Percentiles rank a stretch among this genome's conserved stretches.
phyloP scores from a whole-genome alignment of 495 filamentous ascomycete species.

The Mycothermus thermophilus region DNA sequence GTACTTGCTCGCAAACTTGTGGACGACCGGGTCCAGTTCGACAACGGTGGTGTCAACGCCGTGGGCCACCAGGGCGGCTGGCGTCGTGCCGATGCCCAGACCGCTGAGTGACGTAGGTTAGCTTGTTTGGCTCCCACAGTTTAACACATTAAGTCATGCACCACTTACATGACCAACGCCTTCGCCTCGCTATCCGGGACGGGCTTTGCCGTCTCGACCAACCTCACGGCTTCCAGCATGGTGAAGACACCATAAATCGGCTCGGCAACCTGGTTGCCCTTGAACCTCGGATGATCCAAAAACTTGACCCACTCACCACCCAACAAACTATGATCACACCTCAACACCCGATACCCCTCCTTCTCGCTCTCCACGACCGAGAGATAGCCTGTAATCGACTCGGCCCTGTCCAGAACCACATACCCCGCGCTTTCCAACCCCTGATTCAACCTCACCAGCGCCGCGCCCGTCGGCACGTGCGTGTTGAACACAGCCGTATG shows the following conservation, averaged over 20 bases:
- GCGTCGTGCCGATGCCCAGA: conserved; percentile 82
- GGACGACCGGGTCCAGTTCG: conserved; percentile 83
- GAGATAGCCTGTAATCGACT: conserved; percentile 81
- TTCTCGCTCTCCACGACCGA: conserved; percentile 67
- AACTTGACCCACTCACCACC: conserved; percentile 82
- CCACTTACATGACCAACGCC: conserved; percentile 68
- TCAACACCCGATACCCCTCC: conserved; percentile 63
- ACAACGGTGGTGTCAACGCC: conserved; percentile 86
- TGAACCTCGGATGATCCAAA: conserved; percentile 14
- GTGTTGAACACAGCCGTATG: conserved; percentile 59
- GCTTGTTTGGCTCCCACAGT: conserved; percentile 5
- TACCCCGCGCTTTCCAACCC: conserved; percentile 42
- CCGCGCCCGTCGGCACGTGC: conserved; percentile 44
- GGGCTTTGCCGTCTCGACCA: conserved; percentile 47
- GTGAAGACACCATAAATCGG: conserved; percentile 88
- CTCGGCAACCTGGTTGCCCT: conserved; percentile 47
- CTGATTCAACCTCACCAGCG: conserved; percentile 45
- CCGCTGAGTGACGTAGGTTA: conserved; percentile 44
- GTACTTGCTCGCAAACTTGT: conserved; percentile 66
- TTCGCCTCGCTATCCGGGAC: conserved; percentile 49
- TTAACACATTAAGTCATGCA: no score
- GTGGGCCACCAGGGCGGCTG: conserved; percentile 70
- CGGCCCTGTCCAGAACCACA: conserved; percentile 59
- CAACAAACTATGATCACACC: conserved; percentile 86
- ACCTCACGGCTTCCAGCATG: conserved; percentile 79